Evolutionary conservation across 305 asterid species (phyloP), one percentile per base, ranked within the genome.

Genomic region (Fraxinus dipetala): DNA sequence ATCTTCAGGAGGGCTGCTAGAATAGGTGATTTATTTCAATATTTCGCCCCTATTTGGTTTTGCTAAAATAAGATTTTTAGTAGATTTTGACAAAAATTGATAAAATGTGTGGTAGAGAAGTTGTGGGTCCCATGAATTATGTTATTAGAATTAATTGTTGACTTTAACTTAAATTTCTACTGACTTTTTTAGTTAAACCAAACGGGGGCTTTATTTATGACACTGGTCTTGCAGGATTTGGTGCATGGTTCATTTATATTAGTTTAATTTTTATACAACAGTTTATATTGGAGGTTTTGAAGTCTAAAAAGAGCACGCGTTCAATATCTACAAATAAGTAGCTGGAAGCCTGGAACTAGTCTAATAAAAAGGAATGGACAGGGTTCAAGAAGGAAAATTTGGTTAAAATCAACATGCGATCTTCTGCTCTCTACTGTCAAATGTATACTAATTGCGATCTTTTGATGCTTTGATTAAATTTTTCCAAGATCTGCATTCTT

Each of bases 1-100:
- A 90, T 93, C 86, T 95, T 93, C 82, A 91, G 95, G 98, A 34
- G 38, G 38, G 38, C 38, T 5, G 38, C 38, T 34, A 34, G 7
- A 34, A 34, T 34, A 34, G 38, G 38, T 34, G 38, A 34, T 34
- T 34, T 34, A 34, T 34, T 34, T 34, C 38, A 34, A 34, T 34
- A 34, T 34, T 34, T 34, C 7, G 38, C 38, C 7, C 38, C 35
- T 5, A 34, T 34, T 34, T 34, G 38, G 38, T 34, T 34, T 34
- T 34, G 38, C 38, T 34, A 32, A 32, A 32, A 32, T 32, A 3
- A 3, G 35, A 32, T 4, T 32, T 32, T 32, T 32, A 32, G 35
- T 32, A 32, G 35, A 32, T 32, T 32, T 3, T 32, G 34, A 31
- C 3, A 31, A 31, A 3, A 31, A 3, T 31, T 3, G 34, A 31